phyloP scores from a whole-genome alignment of 495 filamentous ascomycete species.

The Aspergillus bertholletiae region DNA sequence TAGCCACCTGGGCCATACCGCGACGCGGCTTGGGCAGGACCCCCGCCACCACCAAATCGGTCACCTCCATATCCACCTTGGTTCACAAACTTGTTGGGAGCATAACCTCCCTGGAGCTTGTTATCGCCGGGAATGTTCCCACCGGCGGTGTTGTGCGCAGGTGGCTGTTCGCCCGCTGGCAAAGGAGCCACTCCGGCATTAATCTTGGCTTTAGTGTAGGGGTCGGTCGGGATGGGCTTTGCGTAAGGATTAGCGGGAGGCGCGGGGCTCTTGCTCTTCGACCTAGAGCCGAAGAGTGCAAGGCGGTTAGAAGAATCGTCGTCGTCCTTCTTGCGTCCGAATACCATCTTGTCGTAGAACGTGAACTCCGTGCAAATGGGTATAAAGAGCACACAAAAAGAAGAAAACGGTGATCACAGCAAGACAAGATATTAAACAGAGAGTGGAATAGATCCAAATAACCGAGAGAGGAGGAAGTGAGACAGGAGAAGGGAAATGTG shows the following conservation, averaged over 20 bases:
- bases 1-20: conserved; percentile 66
- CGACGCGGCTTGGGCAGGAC: conserved; percentile 27
- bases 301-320: conserved; percentile 56
- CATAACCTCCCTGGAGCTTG: conserved; percentile 47
- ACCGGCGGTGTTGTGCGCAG: conserved; percentile 27
- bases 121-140: conserved; percentile 46
- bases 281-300: conserved; percentile 55
- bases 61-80: conserved; percentile 62
- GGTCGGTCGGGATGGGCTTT: conserved; percentile 54
- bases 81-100: conserved; percentile 59
- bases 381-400: background rate
- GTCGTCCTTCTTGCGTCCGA: conserved; percentile 57
- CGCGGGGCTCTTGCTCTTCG: conserved; percentile 57
- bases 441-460: conserved; percentile 1
- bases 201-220: conserved; percentile 61
- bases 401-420: background rate
- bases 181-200: conserved; percentile 39
- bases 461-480: conserved; percentile 10
- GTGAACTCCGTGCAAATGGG: conserved; percentile 5
- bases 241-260: conserved; percentile 64
- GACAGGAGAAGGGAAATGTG: conserved; percentile 7
- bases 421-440: background rate
- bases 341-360: conserved; percentile 49
- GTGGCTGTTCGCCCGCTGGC: conserved; percentile 16
- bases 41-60: conserved; percentile 51